Base-by-base conservation (phyloP, 805 yeast genomes). In the Nakazawaea wickerhamii region DNA sequence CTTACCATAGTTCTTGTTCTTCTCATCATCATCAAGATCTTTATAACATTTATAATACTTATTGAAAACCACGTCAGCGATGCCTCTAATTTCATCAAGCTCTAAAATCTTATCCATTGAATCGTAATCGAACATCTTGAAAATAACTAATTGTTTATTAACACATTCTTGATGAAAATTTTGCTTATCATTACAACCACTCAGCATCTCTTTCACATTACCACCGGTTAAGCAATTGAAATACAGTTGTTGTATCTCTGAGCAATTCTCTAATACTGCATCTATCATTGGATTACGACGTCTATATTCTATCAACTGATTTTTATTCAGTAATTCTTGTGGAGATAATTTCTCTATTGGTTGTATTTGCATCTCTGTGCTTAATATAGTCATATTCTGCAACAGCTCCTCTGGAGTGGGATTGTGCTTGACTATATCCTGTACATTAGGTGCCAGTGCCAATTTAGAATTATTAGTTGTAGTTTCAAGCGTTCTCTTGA, bases 151-250 rank as follows among this genome's bases (percentile, higher is more conserved):
- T 40, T 64, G 68, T 37, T 57, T 47, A 20, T 50, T 54, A 11
- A 55, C 39, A 48, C 68, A 64, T 5, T 55, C 51, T 17, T 54
- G 49, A 25, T 58, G 58, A 43, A 63, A 57, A 15, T 60, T 58
- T 21, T 37, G 57, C 55, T 25, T 45, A 48, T 38, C 51, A 45
- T 36, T 52, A 44, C 34, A 53, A 33, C 40, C 46, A 36, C 31
- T 40, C 26, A 40, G 10, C n/a, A 42, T 32, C 20, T 47, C 46
- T 27, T 14, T 11, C 10, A 47, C 19, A 1, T 36, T 14, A 1
- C 47, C 46, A 15, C 25, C 28, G 2, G 44, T 21, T n/a, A 45
- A 34, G 48, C 67, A 63, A 14, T 55, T 48, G 20, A 57, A 45
- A 38, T 55, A 60, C 26, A 35, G 32, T n/a, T 47, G 36, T 35